Base-by-base conservation (phyloP, 352 stramenopile species). In the Globisporangium uncinulatum region DNA sequence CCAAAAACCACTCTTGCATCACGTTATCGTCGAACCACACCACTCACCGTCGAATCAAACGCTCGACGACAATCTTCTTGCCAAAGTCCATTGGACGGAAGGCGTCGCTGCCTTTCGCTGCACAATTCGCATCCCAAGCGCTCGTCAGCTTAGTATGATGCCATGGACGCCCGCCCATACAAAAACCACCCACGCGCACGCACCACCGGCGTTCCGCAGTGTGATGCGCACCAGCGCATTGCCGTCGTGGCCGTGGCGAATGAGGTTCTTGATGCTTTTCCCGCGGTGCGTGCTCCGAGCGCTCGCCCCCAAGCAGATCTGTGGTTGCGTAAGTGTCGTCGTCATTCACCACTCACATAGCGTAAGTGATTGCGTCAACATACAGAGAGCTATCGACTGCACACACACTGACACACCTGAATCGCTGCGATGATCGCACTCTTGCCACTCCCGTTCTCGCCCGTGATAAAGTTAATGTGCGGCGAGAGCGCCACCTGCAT, bases 381-480 rank as follows among this genome's bases (percentile, higher is more conserved):
- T 61, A 43, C 4, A 21, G 10, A 34, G 17, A 21, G 6, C 4
- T 37, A 34, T 13, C 34, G 24, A 19, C 21, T 31, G 45, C 9
- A 51, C 15, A 51, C 2, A 37, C 41, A 44, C 39, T 45, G 4
- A 69, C 48, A 24, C 24, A 98, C 95, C 76, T 99, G 97, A 42
- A 99, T 89, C 3, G 96, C 96, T 6, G 96, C 96, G 10, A 99
- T 89, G 61, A 99, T 98, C 24, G 97, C 95, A 17, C 89, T 98
- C 70, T 99, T 99, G 21, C 96, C 96, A 46, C 81, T 97, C 15
- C 96, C 97, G 66, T 94, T 94, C 65, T 97, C 89, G 1, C 97
- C 97, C 11, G 83, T 94, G 67, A 95, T 94, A 36, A 94, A 93
- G 54, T 93, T 94, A 43, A 93, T 90, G 42, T 92, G 77, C 1